Evolutionary conservation across 441 rosid species (phyloP), one percentile per base, ranked within the genome.

Genomic region (Theobroma grandiflorum): DNA sequence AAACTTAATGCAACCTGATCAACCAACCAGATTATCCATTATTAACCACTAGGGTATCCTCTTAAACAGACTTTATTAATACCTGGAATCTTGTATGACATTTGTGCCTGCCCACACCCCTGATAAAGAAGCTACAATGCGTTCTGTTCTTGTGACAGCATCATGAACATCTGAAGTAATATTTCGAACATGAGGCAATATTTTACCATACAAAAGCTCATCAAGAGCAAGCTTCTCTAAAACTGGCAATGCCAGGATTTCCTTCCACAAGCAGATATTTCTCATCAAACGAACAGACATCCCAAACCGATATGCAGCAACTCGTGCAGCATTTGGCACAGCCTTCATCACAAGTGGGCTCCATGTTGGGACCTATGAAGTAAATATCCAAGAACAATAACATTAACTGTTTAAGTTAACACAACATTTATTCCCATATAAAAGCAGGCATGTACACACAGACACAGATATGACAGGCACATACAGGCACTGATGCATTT

Each of bases 211-310:
- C 83, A 97, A 87, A 87, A 97, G 96, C 75, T 94, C 98, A 72
- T 91, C 93, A 50, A 97, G 88, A 78, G 88, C 98, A 84, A 97
- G 91, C 83, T 88, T 92, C 87, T 97, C 98, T 50, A 97, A 76
- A 85, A 93, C 88, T 72, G 97, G 87, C 86, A 92, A 84, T 62
- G 95, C 94, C 78, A 94, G 86, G 78, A 95, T 87, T 81, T 94
- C 98, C 85, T 93, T 97, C 99, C 98, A 95, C 87, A 90, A 81
- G 85, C 98, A 92, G 65, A 97, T 93, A 78, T 94, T 97, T 86
- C 89, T 92, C 94, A 97, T 85, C 84, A 97, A 85, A 75, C 98
- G 97, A 78, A 97, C 84, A 74, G 97, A 90, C 84, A 91, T 80
- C 42, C 99, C 99, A 86, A 95, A 97, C 74, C 93, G 85, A 81